A percentile compares a stretch with the other conserved stretches of the same genome.
Conservation (phyloP, 345 rosid species). For the Moringa oleifera region DNA sequence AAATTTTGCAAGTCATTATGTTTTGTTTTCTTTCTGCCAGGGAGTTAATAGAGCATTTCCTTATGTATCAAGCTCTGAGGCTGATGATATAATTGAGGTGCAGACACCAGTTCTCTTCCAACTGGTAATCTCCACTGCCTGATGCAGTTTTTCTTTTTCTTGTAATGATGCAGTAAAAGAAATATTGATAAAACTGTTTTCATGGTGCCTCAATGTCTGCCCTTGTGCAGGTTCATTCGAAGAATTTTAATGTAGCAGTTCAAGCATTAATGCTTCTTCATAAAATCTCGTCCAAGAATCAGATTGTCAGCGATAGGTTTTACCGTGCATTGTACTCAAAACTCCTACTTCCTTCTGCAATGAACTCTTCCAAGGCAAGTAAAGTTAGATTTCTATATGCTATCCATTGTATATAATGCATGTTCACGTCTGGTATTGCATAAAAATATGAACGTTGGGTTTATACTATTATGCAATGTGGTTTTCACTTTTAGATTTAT, state of each 20-base stretch:
- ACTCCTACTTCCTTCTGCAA: conserved; percentile 79
- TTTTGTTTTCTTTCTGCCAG: conserved; percentile 30
- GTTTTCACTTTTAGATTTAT: neutral
- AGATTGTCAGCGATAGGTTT: conserved; percentile 88
- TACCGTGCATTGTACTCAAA: conserved; percentile 92
- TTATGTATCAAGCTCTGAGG: conserved; percentile 78
- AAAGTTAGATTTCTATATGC: neutral
- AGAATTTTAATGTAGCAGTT: conserved; percentile 87
- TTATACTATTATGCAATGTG: too few relatives aligned
- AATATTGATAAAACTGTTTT: neutral
- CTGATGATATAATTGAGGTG: conserved; percentile 76
- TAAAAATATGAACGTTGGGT: too few relatives aligned
- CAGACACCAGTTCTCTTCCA: conserved; percentile 92
- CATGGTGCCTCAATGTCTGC: conserved; percentile 11
- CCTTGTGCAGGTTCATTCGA: conserved; percentile 75
- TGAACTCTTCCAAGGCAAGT: conserved; percentile 96
- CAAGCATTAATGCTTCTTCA: conserved; percentile 95
- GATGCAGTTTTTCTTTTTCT: conserved; percentile 3
- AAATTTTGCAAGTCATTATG: conserved; percentile 6
- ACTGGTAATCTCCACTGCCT: conserved; percentile 44
- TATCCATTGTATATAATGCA: neutral
- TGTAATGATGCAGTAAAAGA: conserved; percentile 1
- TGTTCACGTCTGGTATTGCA: neutral
- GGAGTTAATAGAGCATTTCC: conserved; percentile 99
- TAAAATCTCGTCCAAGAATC: conserved; percentile 93